phyloP scores from a whole-genome alignment of 2,329 filamentous ascomycete species.

The Cladosporium velox region DNA sequence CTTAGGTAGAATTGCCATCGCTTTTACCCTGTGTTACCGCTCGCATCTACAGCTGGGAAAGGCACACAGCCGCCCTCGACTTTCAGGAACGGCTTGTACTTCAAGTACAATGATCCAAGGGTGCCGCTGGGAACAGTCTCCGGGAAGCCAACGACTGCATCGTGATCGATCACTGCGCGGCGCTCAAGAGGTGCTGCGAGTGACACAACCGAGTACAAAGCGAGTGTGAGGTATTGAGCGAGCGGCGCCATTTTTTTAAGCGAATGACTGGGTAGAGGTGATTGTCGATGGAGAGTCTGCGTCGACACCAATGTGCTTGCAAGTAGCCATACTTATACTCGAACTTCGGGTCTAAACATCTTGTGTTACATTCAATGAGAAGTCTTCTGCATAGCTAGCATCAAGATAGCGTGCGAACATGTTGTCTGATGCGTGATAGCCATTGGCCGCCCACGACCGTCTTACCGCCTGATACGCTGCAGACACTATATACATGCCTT shows the following conservation, averaged over 20 bases:
- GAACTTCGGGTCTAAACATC: neutral
- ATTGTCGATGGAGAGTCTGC: neutral
- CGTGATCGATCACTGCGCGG: conserved; percentile 48
- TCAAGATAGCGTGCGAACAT: neutral
- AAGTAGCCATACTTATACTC: neutral
- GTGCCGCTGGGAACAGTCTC: conserved; percentile 54
- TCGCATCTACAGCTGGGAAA: conserved; percentile 61
- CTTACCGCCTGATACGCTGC: neutral
- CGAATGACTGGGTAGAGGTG: neutral
- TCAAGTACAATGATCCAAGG: conserved; percentile 52
- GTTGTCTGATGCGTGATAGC: neutral
- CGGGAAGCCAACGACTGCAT: conserved; percentile 56
- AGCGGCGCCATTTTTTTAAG: conserved; percentile 17
- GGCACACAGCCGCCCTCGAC: conserved; percentile 63
- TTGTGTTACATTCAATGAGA: neutral
- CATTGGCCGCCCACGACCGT: neutral
- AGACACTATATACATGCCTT: conserved; percentile 6
- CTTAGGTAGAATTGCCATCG: conserved; percentile 15
- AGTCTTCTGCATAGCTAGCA: neutral
- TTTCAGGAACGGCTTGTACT: conserved; percentile 59
- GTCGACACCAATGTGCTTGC: neutral
- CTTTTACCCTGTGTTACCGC: conserved; percentile 58
- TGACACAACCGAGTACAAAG: conserved; percentile 10
- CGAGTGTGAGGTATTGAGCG: conserved; percentile 21
- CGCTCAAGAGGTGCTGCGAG: conserved; percentile 31